Percentiles rank a stretch among this genome's conserved stretches.
Conservation (phyloP, 768 basidiomycete genomes). For the Termitomyces heimii region DNA sequence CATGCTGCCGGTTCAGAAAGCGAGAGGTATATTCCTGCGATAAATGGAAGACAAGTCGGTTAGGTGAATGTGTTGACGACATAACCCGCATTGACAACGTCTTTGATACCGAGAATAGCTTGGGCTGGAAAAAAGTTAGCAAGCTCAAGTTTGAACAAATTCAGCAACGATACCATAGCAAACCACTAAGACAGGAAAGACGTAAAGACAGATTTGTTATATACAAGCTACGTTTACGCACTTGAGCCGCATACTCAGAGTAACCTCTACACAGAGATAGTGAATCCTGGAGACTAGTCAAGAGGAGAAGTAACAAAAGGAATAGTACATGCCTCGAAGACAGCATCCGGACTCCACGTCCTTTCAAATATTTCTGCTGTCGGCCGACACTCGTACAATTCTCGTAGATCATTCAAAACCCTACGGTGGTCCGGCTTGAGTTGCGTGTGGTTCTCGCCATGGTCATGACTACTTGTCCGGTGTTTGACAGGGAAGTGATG, state of each 20-base stretch:
- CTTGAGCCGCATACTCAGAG: slow-evolving; percentile 48
- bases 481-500: slow-evolving; percentile 25
- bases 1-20: slow-evolving; percentile 46
- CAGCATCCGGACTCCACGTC: slow-evolving; percentile 48
- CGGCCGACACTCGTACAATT: slow-evolving; percentile 52
- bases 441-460: slow-evolving; percentile 26
- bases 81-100: slow-evolving; percentile 48
- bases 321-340: slow-evolving; percentile 39
- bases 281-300: slow-evolving; percentile 35
- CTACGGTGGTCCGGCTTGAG: slow-evolving; percentile 36
- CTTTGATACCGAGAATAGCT: slow-evolving; percentile 45
- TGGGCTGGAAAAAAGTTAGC: slow-evolving; percentile 33
- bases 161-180: slow-evolving; percentile 36
- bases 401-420: slow-evolving; percentile 52
- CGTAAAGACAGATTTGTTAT: neutral
- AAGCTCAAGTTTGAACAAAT: neutral
- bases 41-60: slow-evolving; percentile 55
- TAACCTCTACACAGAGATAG: slow-evolving; percentile 43
- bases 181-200: slow-evolving; percentile 34
- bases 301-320: neutral
- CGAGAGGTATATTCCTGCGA: slow-evolving; percentile 57
- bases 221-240: slow-evolving; percentile 21
- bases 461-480: slow-evolving; percentile 30
- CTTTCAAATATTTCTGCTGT: slow-evolving; percentile 46
- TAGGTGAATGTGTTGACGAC: slow-evolving; percentile 52